Conservation (phyloP, 495 filamentous ascomycete species). For the Durotheca rogersii region DNA sequence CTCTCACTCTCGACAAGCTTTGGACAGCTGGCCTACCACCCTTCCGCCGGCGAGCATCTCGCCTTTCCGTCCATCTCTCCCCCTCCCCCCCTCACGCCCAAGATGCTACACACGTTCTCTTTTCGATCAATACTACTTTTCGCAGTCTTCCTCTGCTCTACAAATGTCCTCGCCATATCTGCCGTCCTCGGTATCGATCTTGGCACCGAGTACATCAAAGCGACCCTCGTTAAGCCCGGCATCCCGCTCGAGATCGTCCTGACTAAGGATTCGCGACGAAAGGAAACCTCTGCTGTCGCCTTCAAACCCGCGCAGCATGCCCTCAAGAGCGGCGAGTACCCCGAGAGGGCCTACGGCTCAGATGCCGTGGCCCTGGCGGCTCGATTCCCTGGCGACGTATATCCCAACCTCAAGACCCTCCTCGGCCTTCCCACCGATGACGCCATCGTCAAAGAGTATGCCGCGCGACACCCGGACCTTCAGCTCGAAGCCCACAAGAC, state of each 20-base stretch:
- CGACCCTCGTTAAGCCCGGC: conserved; percentile 92
- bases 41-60: conserved; percentile 28
- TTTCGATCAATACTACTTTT: conserved; percentile 47
- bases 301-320: conserved; percentile 78
- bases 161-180: conserved; percentile 54
- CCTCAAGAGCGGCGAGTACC: conserved; percentile 63
- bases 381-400: conserved; percentile 89
- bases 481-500: conserved; percentile 55
- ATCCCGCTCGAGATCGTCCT: conserved; percentile 98
- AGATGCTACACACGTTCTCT: conserved; percentile 47
- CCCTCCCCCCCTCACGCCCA: conserved; percentile 33
- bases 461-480: conserved; percentile 68
- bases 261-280: conserved; percentile 97
- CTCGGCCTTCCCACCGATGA: conserved; percentile 69
- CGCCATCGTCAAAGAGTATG: conserved; percentile 66
- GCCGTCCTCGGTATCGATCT: conserved; percentile 91
- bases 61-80: conserved; percentile 30
- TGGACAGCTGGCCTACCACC: conserved; percentile 24
- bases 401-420: conserved; percentile 85
- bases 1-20: conserved; percentile 5
- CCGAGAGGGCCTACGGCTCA: conserved; percentile 86
- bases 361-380: conserved; percentile 86
- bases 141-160: conserved; percentile 50
- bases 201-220: conserved; percentile 97
- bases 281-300: conserved; percentile 86